These are phyloP conservation scores for Amanita rimosa DNA, from an alignment of 768 basidiomycete species.

Conservation along the genomic window DNA sequence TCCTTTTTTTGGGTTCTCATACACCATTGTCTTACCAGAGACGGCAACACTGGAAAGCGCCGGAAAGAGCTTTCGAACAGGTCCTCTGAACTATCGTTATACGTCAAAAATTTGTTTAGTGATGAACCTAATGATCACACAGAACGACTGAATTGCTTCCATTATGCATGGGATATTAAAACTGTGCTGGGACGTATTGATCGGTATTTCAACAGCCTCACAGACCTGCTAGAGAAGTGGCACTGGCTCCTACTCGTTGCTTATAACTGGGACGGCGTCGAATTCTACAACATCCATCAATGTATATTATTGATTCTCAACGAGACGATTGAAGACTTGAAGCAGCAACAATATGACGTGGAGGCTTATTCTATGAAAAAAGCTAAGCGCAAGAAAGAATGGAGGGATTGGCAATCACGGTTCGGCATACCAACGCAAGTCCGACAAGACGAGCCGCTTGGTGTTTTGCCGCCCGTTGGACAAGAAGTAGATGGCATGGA, in stretches of 20 bases:
- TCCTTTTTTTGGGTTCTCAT: constrained; percentile 14
- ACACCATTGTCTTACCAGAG: constrained; percentile 10
- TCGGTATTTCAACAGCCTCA: background rate
- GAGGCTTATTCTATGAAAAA: no score
- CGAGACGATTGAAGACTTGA: background rate
- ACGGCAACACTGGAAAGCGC: constrained; percentile 8
- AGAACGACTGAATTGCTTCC: no score
- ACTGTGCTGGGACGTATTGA: background rate
- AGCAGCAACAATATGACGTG: background rate
- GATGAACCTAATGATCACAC: no score
- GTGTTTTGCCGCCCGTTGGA: no score
- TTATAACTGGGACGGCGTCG: background rate
- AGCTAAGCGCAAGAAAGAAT: no score
- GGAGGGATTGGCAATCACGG: no score
- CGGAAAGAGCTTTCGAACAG: background rate
- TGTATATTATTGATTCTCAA: background rate
- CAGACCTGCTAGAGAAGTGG: background rate
- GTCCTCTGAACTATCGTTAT: background rate
- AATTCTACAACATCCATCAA: background rate
- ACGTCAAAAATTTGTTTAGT: background rate
- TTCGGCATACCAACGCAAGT: no score
- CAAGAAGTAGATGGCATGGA: no score
- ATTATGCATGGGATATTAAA: background rate
- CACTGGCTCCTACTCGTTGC: background rate
- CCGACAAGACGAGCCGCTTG: no score